Conservation (phyloP, 257 asterid species). For the Linderniella brevidens region DNA sequence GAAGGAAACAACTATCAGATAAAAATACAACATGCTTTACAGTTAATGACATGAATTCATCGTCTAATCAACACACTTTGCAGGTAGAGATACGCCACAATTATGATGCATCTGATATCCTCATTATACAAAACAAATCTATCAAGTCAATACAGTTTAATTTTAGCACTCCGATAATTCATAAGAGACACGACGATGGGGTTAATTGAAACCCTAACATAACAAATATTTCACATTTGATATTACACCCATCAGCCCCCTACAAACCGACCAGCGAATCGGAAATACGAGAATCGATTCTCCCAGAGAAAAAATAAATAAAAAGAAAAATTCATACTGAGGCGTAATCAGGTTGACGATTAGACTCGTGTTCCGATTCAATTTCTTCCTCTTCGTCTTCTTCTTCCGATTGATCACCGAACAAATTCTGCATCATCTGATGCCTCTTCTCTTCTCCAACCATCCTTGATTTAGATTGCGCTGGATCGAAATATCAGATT, state of each 20-base stretch:
- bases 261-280: neutral
- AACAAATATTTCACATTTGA: no score
- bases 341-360: constrained; percentile 68
- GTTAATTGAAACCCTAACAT: no score
- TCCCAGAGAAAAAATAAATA: neutral
- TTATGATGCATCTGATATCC: no score
- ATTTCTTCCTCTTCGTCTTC: constrained; percentile 88
- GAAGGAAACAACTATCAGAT: constrained; percentile 2
- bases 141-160: no score
- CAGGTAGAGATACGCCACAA: no score
- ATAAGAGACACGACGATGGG: no score
- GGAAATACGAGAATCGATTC: neutral
- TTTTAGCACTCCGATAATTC: no score
- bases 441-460: constrained; percentile 96
- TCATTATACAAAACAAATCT: no score
- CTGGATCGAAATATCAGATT: no score
- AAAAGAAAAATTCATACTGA: constrained; percentile 27
- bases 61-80: no score
- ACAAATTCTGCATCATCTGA: constrained; percentile 98
- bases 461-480: constrained; percentile 20
- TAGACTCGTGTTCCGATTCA: constrained; percentile 92
- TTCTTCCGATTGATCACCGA: constrained; percentile 95
- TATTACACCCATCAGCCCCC: no score
- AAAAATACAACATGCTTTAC: constrained; percentile 1
- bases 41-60: neutral